Conservation (phyloP, 139 green algal genomes). For the Chlorella sp. region DNA sequence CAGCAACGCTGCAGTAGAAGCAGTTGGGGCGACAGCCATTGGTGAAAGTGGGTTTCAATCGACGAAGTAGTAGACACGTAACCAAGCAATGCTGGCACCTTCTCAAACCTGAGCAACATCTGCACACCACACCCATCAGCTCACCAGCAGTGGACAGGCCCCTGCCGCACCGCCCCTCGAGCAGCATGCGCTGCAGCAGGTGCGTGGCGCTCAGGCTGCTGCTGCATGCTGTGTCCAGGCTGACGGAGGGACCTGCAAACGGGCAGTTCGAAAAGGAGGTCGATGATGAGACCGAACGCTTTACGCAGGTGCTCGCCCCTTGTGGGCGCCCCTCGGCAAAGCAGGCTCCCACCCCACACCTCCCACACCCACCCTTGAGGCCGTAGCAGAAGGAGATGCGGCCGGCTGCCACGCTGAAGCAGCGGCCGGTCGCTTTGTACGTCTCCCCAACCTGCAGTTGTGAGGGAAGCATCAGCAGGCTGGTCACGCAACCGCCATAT, state of each 20-base stretch:
- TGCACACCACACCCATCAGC: not conserved
- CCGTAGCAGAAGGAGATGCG: conserved; percentile 83
- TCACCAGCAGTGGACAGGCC: conserved; percentile 35
- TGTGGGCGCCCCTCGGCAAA: no score
- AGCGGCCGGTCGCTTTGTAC: conserved; percentile 55
- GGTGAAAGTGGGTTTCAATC: no score
- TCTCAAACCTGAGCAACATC: not conserved
- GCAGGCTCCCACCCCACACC: no score
- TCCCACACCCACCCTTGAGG: conserved; percentile 64
- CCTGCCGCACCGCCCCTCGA: conserved; percentile 4
- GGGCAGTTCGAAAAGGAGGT: no score
- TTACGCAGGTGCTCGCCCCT: no score
- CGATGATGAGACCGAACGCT: no score
- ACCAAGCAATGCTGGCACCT: no score
- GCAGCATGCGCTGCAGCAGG: conserved; percentile 38
- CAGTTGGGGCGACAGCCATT: no score
- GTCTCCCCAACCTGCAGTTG: conserved; percentile 30
- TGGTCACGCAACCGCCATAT: no score
- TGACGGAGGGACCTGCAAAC: conserved; percentile 67
- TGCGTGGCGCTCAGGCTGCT: conserved; percentile 72
- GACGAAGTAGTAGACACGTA: no score
- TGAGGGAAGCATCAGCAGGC: no score
- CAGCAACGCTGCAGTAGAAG: conserved; percentile 65
- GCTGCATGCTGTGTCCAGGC: conserved; percentile 75
- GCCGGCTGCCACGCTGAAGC: conserved; percentile 81